Evolutionary conservation across 495 filamentous ascomycete species (phyloP).

Genomic region (Bathelium albidoporum): DNA sequence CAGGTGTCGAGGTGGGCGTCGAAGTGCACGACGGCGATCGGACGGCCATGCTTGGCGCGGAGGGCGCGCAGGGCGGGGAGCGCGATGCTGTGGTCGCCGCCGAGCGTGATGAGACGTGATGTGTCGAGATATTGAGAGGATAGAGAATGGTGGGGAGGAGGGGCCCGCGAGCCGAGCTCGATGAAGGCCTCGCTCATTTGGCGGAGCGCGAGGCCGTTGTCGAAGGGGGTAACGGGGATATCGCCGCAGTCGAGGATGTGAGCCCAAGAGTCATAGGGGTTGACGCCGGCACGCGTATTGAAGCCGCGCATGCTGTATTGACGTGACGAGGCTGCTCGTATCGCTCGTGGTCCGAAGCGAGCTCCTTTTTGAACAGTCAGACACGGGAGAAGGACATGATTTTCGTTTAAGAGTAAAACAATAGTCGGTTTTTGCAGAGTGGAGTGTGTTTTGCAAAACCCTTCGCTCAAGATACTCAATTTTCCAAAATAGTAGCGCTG

Average conservation of each 20-base stretch:
- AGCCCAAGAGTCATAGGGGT: constrained; percentile 66
- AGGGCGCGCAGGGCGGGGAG: constrained; percentile 66
- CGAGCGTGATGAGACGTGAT: constrained; percentile 65
- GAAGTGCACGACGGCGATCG: constrained; percentile 73
- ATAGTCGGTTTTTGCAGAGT: too few relatives aligned
- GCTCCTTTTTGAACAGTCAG: constrained; percentile 41
- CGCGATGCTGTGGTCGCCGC: constrained; percentile 73
- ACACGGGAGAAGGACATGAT: not conserved
- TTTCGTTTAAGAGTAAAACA: too few relatives aligned
- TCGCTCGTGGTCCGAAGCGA: constrained; percentile 72
- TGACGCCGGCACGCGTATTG: constrained; percentile 66
- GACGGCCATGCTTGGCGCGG: constrained; percentile 56
- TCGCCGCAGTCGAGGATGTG: constrained; percentile 72
- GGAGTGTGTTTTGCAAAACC: too few relatives aligned
- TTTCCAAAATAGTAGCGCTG: not conserved
- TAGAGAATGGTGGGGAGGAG: constrained; percentile 29
- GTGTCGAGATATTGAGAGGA: constrained; percentile 29
- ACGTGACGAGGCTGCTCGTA: constrained; percentile 64
- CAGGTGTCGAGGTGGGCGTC: constrained; percentile 69
- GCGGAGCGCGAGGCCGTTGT: constrained; percentile 61
- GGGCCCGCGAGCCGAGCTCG: constrained; percentile 47
- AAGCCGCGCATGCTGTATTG: constrained; percentile 64
- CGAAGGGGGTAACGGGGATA: constrained; percentile 69
- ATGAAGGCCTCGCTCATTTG: constrained; percentile 72
- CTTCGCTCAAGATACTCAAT: too few relatives aligned